phyloP scores from a whole-genome alignment of 2,329 filamentous ascomycete species.

The Phyllosticta capitalensis region DNA sequence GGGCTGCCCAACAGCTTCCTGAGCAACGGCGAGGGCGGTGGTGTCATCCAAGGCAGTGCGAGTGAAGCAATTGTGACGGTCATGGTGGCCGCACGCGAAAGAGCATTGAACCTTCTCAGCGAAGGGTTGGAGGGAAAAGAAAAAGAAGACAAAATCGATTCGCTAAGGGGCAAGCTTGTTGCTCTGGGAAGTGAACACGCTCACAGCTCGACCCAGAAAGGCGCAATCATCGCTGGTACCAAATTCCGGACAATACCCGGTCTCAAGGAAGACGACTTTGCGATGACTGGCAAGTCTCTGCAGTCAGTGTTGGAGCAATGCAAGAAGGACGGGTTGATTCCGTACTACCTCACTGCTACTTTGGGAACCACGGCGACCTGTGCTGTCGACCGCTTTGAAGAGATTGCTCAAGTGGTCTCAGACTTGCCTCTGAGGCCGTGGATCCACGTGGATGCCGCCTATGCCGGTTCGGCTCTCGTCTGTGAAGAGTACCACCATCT shows the following conservation, averaged over 20 bases:
- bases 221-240: conserved; percentile 76
- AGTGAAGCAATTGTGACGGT: conserved; percentile 80
- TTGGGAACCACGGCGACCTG: conserved; percentile 84
- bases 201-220: conserved; percentile 81
- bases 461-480: conserved; percentile 77
- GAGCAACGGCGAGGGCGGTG: conserved; percentile 68
- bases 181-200: conserved; percentile 70
- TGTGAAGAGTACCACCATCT: conserved; percentile 71
- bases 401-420: conserved; percentile 50
- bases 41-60: conserved; percentile 89
- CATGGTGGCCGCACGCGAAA: conserved; percentile 77
- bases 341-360: conserved; percentile 78
- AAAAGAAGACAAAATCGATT: conserved; percentile 59
- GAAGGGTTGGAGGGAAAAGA: conserved; percentile 36
- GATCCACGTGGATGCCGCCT: conserved; percentile 91
- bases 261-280: conserved; percentile 52
- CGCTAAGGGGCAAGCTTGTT: conserved; percentile 62
- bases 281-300: conserved; percentile 58
- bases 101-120: conserved; percentile 21
- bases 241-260: conserved; percentile 64
- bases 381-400: conserved; percentile 70
- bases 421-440: conserved; percentile 55
- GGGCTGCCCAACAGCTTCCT: conserved; percentile 64
- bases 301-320: conserved; percentile 54
- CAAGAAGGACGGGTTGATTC: conserved; percentile 60